Base-by-base conservation (phyloP, 805 yeast species). In the Pichia phayaonensis region DNA sequence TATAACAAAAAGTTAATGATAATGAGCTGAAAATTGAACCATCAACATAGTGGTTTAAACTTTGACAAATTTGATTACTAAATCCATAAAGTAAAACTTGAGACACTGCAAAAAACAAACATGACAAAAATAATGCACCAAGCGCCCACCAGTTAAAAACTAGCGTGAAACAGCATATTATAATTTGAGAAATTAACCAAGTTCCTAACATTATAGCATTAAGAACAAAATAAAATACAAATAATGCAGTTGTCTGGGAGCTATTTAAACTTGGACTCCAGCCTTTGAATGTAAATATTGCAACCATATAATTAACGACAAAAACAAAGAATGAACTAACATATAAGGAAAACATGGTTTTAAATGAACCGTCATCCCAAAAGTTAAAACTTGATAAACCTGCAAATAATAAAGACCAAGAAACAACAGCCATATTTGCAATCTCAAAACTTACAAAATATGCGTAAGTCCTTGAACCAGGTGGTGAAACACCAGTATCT, bases 401-500 rank as follows among this genome's bases (percentile, higher is more conserved):
- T 53, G 84, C 83, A 48, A 80, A 72, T 62, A 86, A 69, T 48
- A 92, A 65, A 40, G 85, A 68, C 72, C 83, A 73, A 61, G 95
- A 86, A 34, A 83, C 75, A 0, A 86, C 83, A 13, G 90, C 81
- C 0, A 85, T 75, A 20, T 87, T 60, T 0, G 92, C 96, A 22
- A 84, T 64, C 64, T 92, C 97, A 8, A 83, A 72, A 15, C 94
- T 81, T 5, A 88, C 97, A 64, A 90, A 86, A 64, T 85, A 90
- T 1, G 88, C 85, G 62, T 81, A 92, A 4, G 88, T 72, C 2
- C 62, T 61, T 2, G 94, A 79, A 2, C 90, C 85, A 1, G 96
- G 94, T 1, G 98, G 96, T 13, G 86, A 76, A 1, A 92, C 97
- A 20, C 98, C 98, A 56, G 95, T 83, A 61, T 92, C 96, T 5